Evolutionary conservation across 129 eudicot species (phyloP).

Genomic region (Artemisia annua): DNA sequence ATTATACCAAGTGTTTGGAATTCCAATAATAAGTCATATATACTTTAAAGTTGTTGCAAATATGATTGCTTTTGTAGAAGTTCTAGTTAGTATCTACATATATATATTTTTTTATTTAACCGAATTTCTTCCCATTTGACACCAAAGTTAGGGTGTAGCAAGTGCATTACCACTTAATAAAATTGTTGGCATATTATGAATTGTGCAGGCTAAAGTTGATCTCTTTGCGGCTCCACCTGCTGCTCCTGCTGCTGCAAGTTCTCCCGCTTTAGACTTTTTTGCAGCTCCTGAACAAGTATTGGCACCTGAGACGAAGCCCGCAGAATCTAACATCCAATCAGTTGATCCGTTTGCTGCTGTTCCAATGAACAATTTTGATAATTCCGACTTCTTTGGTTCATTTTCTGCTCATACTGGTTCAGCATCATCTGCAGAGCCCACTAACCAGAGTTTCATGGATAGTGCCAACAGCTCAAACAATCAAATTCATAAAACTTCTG

Average conservation of each 20-base stretch:
- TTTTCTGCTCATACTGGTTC: constrained; percentile 46
- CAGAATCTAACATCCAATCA: constrained; percentile 16
- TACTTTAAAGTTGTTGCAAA: not conserved
- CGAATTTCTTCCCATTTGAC: too few relatives aligned
- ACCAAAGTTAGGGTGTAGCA: too few relatives aligned
- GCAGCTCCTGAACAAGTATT: not conserved
- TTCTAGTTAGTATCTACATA: too few relatives aligned
- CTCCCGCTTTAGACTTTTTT: not conserved
- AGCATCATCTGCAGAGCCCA: too few relatives aligned
- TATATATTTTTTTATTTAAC: too few relatives aligned
- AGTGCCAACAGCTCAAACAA: too few relatives aligned
- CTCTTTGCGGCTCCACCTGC: too few relatives aligned
- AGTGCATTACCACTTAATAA: constrained; percentile 3
- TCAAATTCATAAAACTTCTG: too few relatives aligned
- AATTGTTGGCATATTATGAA: constrained; percentile 19
- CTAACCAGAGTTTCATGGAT: too few relatives aligned
- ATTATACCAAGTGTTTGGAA: too few relatives aligned
- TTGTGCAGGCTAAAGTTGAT: constrained; percentile 46
- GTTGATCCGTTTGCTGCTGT: constrained; percentile 94
- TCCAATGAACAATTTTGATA: constrained; percentile 62
- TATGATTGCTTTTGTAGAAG: too few relatives aligned
- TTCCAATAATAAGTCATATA: not conserved
- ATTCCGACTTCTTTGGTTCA: constrained; percentile 72
- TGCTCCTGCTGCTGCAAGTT: too few relatives aligned
- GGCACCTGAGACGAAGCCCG: constrained; percentile 2